Evolutionary conservation across 148 eudicot genomes (phyloP), one percentile per base, ranked within the genome.

Genomic region (Rhododendron mucronatum): DNA sequence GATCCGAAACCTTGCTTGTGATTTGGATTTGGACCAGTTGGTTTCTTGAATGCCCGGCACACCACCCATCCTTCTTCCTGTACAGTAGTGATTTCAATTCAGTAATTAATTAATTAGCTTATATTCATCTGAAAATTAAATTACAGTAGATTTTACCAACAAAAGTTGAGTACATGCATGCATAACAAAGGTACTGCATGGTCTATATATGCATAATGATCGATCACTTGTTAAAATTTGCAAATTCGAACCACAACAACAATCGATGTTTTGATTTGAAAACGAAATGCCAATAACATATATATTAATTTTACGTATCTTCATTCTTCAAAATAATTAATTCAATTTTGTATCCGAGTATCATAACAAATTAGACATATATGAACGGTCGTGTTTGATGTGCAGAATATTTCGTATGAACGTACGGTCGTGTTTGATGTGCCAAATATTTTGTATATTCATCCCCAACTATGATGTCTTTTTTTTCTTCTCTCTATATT

Each of bases 51-150:
- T 82, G 99, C 99, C 63, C 98, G 86, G 63, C 99, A 96, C 55
- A 96, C 99, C 35, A 95, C 99, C 99, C 99, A 96, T 87, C 99
- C 99, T 94, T 96, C 99, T 91, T 96, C 99, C 97, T 95, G 30
- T 30, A 91, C 57, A 88, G 37, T 82, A 41, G 45, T 39, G 0
- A 4, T 78, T 44, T 47, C 81, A 47, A 47, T 10, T 78, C 26
- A 21, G 35, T 33, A 33, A 33, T 21, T 8, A 23, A 37, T 75
- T 75, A 35, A 23, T 0, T 74, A 2, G 45, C 45, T 15, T 55
- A 47, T 39, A 18, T 37, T 75, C 7, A 39, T 20, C 7, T 7
- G 4, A 37, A 39, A 2, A 37, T 15, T 15, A 74, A 71, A 16
- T 57, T 55, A 53, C 59, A 73, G 4, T 1, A 5, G 39, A 20